phyloP scores from a whole-genome alignment of 345 rosid species.

The Nasturtium officinale region DNA sequence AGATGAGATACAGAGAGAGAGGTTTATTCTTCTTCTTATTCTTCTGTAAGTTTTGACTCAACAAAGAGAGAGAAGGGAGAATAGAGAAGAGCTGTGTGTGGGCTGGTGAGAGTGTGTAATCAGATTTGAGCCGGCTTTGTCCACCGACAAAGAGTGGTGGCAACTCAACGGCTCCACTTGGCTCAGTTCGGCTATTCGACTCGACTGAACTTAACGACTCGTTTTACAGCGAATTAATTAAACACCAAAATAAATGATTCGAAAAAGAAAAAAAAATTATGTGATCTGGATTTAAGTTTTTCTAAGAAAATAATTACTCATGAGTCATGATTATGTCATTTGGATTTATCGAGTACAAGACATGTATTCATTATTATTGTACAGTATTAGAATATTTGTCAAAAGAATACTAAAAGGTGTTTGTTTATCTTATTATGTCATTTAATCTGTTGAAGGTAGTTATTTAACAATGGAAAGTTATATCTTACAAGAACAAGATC shows the following conservation, averaged over 20 bases:
- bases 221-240: slow-evolving; percentile 4
- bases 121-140: slow-evolving; percentile 37
- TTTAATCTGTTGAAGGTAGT: not conserved
- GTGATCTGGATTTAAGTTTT: too few relatives aligned
- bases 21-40: slow-evolving; percentile 19
- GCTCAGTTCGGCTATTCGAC: slow-evolving; percentile 22
- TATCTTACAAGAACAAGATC: not conserved
- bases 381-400: not conserved
- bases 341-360: not conserved
- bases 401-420: not conserved
- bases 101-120: slow-evolving; percentile 38
- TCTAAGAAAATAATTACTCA: too few relatives aligned
- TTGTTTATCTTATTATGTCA: not conserved
- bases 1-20: slow-evolving; percentile 30
- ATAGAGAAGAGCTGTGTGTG: slow-evolving; percentile 33
- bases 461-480: not conserved
- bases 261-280: too few relatives aligned
- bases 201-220: not conserved
- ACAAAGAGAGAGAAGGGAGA: slow-evolving; percentile 29
- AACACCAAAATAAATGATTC: too few relatives aligned
- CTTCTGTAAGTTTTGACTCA: slow-evolving; percentile 27
- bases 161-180: not conserved
- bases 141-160: slow-evolving; percentile 44
- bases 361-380: not conserved
- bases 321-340: not conserved